Evolutionary conservation across 805 yeast species (phyloP).

Genomic region (Candida cerambycidarum): DNA sequence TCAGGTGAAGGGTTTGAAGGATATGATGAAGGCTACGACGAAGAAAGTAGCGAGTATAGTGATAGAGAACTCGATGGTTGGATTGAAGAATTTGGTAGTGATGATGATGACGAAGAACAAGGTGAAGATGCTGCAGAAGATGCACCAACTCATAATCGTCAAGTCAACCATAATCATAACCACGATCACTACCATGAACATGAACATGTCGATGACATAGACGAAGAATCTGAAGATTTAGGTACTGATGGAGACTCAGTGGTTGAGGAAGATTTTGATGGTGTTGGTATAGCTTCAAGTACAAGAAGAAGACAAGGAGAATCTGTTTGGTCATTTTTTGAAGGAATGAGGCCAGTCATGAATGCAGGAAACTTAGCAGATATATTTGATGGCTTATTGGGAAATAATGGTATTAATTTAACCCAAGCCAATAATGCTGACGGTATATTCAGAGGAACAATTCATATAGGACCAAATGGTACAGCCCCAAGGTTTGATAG

Average conservation of each 20-base stretch:
- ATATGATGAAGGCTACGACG: conserved; percentile 25
- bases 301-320: conserved; percentile 22
- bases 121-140: conserved; percentile 18
- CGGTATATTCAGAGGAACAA: conserved; percentile 22
- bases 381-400: conserved; percentile 18
- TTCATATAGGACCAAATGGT: conserved; percentile 20
- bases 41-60: conserved; percentile 31
- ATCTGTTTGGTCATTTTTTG: conserved; percentile 25
- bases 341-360: conserved; percentile 25
- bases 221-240: conserved; percentile 17
- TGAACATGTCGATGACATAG: conserved; percentile 12
- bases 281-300: conserved; percentile 14
- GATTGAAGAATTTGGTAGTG: conserved; percentile 38
- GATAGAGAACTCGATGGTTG: conserved; percentile 41
- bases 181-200: not conserved
- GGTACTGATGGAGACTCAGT: conserved; percentile 22
- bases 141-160: not conserved
- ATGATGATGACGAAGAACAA: conserved; percentile 17
- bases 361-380: conserved; percentile 17
- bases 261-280: conserved; percentile 23
- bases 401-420: conserved; percentile 12
- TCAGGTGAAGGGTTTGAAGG: not conserved
- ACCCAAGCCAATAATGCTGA: conserved; percentile 12
- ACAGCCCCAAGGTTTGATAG: conserved; percentile 21
- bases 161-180: not conserved